These are phyloP conservation scores for Spinacia oleracea DNA, from an alignment of 179 eudicot genomes.

Conservation along the genomic window DNA sequence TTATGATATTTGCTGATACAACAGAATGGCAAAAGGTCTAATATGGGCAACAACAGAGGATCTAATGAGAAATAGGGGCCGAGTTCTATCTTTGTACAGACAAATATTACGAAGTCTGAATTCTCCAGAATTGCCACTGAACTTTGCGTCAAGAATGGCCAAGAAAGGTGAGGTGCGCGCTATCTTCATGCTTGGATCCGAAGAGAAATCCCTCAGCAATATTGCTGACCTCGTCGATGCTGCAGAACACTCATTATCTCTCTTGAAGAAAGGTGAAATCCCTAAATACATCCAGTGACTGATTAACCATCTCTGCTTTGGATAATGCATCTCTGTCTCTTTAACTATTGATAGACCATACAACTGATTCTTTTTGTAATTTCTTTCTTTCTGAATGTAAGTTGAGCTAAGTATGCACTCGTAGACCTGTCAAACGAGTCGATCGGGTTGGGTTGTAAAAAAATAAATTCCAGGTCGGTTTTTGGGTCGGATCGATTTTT, in stretches of 20 bases:
- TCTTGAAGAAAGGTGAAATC: conserved; percentile 71
- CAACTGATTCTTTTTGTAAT: background rate
- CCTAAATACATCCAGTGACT: conserved; percentile 58
- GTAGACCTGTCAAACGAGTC: too few species aligned
- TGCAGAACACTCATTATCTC: conserved; percentile 68
- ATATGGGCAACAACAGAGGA: conserved; percentile 90
- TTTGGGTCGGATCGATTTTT: too few species aligned
- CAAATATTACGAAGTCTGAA: conserved; percentile 70
- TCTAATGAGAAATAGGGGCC: conserved; percentile 61
- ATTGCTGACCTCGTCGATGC: conserved; percentile 71
- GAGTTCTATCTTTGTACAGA: conserved; percentile 66
- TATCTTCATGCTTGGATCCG: conserved; percentile 70
- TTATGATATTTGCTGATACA: background rate
- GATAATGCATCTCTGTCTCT: background rate
- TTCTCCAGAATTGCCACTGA: conserved; percentile 66
- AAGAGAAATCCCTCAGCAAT: conserved; percentile 77
- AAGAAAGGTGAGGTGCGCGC: conserved; percentile 85
- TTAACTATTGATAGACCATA: background rate
- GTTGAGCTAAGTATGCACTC: background rate
- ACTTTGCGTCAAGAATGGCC: conserved; percentile 64
- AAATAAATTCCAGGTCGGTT: too few species aligned
- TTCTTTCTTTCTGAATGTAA: background rate
- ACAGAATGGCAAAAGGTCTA: conserved; percentile 65
- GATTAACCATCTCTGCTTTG: background rate
- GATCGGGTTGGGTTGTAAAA: too few species aligned